Percentiles rank a stretch among this genome's conserved stretches.
Evolutionary conservation across 2,329 filamentous ascomycete genomes (phyloP).

Genomic region (Colletotrichum kahawae): DNA sequence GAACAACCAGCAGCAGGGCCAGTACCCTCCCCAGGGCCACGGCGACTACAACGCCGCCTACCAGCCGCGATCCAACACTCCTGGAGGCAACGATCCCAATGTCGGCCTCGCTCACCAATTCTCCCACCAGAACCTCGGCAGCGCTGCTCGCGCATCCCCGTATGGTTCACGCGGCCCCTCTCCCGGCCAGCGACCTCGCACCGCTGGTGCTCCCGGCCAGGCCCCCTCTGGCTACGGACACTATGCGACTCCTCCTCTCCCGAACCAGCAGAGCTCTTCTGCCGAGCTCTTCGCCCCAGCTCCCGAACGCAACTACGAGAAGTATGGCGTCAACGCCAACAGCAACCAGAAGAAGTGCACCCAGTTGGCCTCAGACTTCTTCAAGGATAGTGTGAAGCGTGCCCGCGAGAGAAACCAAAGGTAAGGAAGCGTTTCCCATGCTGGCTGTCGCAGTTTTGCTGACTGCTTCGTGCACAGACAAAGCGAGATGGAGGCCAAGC

Average conservation of each 20-base stretch:
- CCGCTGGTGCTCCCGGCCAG: conserved; percentile 73
- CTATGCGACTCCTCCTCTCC: conserved; percentile 74
- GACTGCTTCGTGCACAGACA: conserved; percentile 63
- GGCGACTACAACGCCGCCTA: conserved; percentile 50
- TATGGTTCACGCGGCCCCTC: conserved; percentile 73
- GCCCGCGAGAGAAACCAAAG: conserved; percentile 94
- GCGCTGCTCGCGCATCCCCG: conserved; percentile 70
- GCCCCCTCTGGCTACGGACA: conserved; percentile 63
- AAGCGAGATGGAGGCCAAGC: conserved; percentile 86
- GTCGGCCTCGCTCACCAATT: conserved; percentile 95
- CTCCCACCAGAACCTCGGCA: conserved; percentile 91
- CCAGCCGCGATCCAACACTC: conserved; percentile 61
- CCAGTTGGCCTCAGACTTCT: conserved; percentile 84
- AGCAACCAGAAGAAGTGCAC: conserved; percentile 75
- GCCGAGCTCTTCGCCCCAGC: conserved; percentile 78
- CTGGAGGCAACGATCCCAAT: conserved; percentile 79
- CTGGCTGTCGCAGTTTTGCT: not conserved
- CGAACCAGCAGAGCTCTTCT: conserved; percentile 59
- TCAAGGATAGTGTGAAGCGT: conserved; percentile 97
- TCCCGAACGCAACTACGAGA: conserved; percentile 86
- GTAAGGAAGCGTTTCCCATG: conserved; percentile 54
- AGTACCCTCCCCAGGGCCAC: conserved; percentile 46
- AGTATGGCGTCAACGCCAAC: conserved; percentile 68
- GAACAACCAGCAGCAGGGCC: conserved; percentile 60
- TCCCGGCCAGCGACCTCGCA: conserved; percentile 79